Evolutionary conservation across 805 yeast species (phyloP).

Genomic region (Candida taoyuanica): DNA sequence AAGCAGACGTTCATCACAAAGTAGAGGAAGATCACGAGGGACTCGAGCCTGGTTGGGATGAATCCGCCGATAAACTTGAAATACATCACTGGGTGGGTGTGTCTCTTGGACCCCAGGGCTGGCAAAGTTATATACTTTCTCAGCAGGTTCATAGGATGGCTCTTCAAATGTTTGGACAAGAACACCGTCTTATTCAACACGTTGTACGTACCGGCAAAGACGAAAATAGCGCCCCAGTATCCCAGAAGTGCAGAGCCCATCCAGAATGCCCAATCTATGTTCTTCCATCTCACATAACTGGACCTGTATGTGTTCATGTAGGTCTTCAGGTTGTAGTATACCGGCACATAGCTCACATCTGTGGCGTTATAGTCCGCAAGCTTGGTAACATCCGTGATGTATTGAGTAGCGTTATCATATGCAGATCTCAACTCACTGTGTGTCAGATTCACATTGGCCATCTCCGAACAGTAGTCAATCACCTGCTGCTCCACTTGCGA

Average conservation of each 20-base stretch:
- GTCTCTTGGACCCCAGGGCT: constrained; percentile 16
- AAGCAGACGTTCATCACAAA: constrained; percentile 20
- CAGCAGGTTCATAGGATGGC: constrained; percentile 12
- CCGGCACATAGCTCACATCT: constrained; percentile 33
- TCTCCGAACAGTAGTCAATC: constrained; percentile 25
- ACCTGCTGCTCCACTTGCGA: constrained; percentile 20
- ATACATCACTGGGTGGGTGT: constrained; percentile 17
- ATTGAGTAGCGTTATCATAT: constrained; percentile 42
- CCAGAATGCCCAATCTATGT: constrained; percentile 37
- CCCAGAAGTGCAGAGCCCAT: constrained; percentile 44
- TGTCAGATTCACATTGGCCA: constrained; percentile 27
- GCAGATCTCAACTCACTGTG: constrained; percentile 31
- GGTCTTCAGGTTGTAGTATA: constrained; percentile 25
- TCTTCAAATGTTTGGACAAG: constrained; percentile 14
- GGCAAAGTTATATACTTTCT: constrained; percentile 20
- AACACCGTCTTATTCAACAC: constrained; percentile 16
- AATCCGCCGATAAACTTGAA: constrained; percentile 18
- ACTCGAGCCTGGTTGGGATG: constrained; percentile 23
- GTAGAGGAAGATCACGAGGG: constrained; percentile 33
- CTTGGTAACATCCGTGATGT: constrained; percentile 32
- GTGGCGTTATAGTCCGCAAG: constrained; percentile 33
- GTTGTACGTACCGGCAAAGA: constrained; percentile 35
- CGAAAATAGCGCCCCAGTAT: constrained; percentile 43
- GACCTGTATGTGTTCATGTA: constrained; percentile 27
- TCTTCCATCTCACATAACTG: constrained; percentile 29